Base-by-base conservation (phyloP, 2,329 filamentous ascomycete species). In the Diaporthe sp. region DNA sequence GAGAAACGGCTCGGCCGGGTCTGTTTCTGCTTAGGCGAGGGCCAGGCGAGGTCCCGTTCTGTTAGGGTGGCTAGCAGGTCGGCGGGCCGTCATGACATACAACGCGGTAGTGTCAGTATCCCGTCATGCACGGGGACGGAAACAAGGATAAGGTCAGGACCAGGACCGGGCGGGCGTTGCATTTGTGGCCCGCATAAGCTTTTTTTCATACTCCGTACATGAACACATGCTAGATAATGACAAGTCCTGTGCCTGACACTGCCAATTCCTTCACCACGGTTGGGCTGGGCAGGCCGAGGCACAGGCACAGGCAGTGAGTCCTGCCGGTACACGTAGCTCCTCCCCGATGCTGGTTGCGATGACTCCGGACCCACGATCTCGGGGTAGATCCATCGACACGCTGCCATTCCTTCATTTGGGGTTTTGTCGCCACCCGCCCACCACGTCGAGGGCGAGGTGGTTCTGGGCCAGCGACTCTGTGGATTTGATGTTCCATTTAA, bases 321-420 rank as follows among this genome's bases (percentile, higher is more conserved):
- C 30, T 63, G n/a, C 30, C 15, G n/a, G n/a, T n/a, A n/a, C 25
- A 44, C n/a, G 25, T 27, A 12, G 63, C 15, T n/a, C 27, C 32
- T n/a, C n/a, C n/a, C 44, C 30, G 63, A 68, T 68, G 47, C 30
- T 68, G 47, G 32, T 68, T 15, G 63, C 6, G n/a, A 9, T 37
- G 63, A 39, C 63, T 53, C 5, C 53, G 32, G 63, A 68, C 63
- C 63, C 63, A 68, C 63, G 63, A 68, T 53, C 63, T 68, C n/a
- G 47, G 32, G 63, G 63, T 44, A 66, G 63, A 66, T 37, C 63
- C 44, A 25, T 35, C 22, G 9, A 63, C 27, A 15, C 39, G 44
- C 39, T n/a, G 63, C n/a, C 47, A 15, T 37, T 53, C n/a, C 30
- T 39, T 53, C 44, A 66, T 27, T 68, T 25, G 32, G 30, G 27